Base-by-base conservation (phyloP, 2,329 filamentous ascomycete species). In the Arthrobotrys musiformis region DNA sequence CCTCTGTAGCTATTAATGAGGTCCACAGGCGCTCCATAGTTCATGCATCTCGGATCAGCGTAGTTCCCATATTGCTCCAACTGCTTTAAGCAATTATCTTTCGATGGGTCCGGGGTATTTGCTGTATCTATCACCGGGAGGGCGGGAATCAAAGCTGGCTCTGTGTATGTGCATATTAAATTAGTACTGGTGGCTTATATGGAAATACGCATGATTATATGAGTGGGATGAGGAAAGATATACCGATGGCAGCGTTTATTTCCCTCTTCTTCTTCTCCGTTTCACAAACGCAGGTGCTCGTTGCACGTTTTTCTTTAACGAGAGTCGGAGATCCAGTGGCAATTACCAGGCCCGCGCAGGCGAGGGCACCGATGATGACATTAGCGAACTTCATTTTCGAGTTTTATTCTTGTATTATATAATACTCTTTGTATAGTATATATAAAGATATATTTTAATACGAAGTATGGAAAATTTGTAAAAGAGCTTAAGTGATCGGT, bases 1-100 rank as follows among this genome's bases (percentile, higher is more conserved):
- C 42, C 56, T 3, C 58, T 42, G 24, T 70, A 70, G 22, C 33
- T 63, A 46, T 70, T 44, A 9, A 70, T 70, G 33, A 63, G 22
- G 9, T 62, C 67, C 46, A 70, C n/a, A 17, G 66, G 66, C 9
- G 44, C 26, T 2, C 64, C 64, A 28, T 48, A 69, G 28, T 19
- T 52, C 11, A 15, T 13, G 24, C 64, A 69, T 8, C 64, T 28
- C 8, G 17, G 9, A 33, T 69, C 66, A 7, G 54, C 42, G 15
- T 61, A 69, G n/a, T 11, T 28, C 6, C 54, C 54, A 58, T 69
- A 61, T 13, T 61, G 26, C 24, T 69, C 66, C 19, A 69, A 19
- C 30, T 69, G 66, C 3, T 26, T 28, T 17, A 61, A 19, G n/a
- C 66, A 61, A 42, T 22, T 28, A 52, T 69, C 66, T 15, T 19